Evolutionary conservation across 179 eudicot genomes (phyloP), one percentile per base, ranked within the genome.

Genomic region (Carnegiea gigantea): DNA sequence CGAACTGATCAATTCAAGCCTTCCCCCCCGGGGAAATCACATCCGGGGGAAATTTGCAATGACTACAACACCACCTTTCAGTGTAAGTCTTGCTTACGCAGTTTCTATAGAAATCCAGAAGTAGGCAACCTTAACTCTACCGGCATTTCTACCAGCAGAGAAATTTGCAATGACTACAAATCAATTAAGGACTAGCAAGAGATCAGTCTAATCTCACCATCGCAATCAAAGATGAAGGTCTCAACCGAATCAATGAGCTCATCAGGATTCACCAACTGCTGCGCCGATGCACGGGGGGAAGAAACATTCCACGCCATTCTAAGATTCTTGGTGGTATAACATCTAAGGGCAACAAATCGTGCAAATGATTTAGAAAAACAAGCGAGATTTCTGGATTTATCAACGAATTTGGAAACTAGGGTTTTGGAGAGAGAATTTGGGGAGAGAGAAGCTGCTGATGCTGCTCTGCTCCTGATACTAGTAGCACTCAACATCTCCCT

Each of bases 201-300:
- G 40, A 75, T 49, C n/a, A 75, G 6, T 67, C 38, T 10, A 36
- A 70, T 65, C 84, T 77, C 80, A 94, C 99, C 98, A 85, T 96
- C 99, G 76, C 99, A 95, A 70, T 96, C 99, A 73, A 96, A 95
- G 85, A 96, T 92, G 91, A 96, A 96, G 9, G 99, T 96, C 80
- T 94, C 95, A 64, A 96, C 99, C 4, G 98, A 96, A 59, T 90
- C 95, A 59, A 96, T 96, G 28, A 96, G 90, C 72, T 91, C 87
- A 77, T 89, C 97, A 30, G 99, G 89, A 59, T 93, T 85, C 87
- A 83, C 84, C 85, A 97, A 86, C 18, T 88, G 88, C 78, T 88
- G 88, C 4, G 96, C 93, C 3, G 94, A 82, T 28, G 95, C 95
- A 6, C 88, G 84, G 6, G 83, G 77, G 17, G 89, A 43, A 17